Base-by-base conservation (phyloP, 768 basidiomycete genomes). In the Amanita jacksonii region DNA sequence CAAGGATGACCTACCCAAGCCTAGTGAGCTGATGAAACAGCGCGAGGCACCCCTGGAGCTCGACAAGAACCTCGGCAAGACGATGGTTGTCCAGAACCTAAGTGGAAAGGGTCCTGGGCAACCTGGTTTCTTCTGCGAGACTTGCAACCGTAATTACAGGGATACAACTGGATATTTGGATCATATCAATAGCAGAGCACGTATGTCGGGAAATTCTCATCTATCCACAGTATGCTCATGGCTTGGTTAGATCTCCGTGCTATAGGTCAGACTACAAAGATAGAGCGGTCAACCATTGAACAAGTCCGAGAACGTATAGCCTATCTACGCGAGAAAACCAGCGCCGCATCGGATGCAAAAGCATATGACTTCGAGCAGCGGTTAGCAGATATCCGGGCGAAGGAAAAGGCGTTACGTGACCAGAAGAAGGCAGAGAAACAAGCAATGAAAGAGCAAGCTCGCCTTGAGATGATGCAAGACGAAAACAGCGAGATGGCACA, bases 311-410 rank as follows among this genome's bases (percentile, higher is more conserved):
- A 81, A 4, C 81, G 86, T 48, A 98, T 99, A 62, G 87, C 88
- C 0, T 67, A 74, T 28, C 68, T 99, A 23, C 81, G 94, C 10
- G 91, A 88, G 60, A 82, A 81, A 61, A 93, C 93, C 2, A 84
- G 81, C 49, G 81, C 85, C 32, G 81, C 81, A 6, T 79, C 90
- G 0, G 69, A 74, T 20, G 83, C 88, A 0, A 96, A 96, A 58
- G 77, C 81, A n/a, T 99, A 78, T 56, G 94, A 99, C 64, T 99
- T 99, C 64, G 84, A 92, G 55, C 68, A 85, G 56, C 85, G 96
- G 20, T 64, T 98, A 9, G 77, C 79, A 24, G 86, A 91, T 53
- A 78, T 97, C 40, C 79, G 77, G 51, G 77, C 74, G 22, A 81
- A 77, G 52, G 89, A 93, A 60, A 65, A 69, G 8, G 68, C 74